phyloP scores from a whole-genome alignment of 2,329 filamentous ascomycete genomes.

The Hypoxylon rubiginosum region DNA sequence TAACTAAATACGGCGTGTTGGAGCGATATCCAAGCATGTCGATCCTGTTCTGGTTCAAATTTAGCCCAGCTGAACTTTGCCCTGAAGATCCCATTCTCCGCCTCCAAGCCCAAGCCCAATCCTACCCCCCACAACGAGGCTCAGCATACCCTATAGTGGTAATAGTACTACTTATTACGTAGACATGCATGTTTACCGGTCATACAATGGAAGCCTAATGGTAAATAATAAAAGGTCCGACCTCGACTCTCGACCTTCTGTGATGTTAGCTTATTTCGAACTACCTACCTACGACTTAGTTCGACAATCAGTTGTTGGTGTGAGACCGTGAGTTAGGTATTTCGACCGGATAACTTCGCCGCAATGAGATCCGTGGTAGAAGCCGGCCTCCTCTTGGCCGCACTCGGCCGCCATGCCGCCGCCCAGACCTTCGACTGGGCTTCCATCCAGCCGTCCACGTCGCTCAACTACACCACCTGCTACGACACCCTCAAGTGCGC shows the following conservation, averaged over 20 bases:
- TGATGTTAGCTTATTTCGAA: neutral
- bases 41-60: neutral
- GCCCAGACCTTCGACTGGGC: constrained; percentile 54
- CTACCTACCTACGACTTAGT: neutral
- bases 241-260: neutral
- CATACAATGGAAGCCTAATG: neutral
- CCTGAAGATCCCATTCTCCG: neutral
- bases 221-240: neutral
- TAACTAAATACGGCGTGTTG: neutral
- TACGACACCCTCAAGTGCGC: constrained; percentile 58
- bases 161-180: neutral
- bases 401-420: constrained; percentile 14
- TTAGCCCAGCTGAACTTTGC: neutral
- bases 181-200: neutral
- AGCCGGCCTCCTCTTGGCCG: constrained; percentile 20
- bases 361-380: constrained; percentile 18
- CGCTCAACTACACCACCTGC: constrained; percentile 58
- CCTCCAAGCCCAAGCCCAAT: neutral
- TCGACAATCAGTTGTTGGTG: neutral
- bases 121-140: neutral
- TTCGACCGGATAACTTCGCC: neutral
- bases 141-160: neutral
- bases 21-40: neutral
- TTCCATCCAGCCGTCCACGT: constrained; percentile 51
- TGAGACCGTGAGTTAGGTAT: neutral